Conservation (phyloP, 257 asterid genomes). For the Solanum pinnatisectum region DNA sequence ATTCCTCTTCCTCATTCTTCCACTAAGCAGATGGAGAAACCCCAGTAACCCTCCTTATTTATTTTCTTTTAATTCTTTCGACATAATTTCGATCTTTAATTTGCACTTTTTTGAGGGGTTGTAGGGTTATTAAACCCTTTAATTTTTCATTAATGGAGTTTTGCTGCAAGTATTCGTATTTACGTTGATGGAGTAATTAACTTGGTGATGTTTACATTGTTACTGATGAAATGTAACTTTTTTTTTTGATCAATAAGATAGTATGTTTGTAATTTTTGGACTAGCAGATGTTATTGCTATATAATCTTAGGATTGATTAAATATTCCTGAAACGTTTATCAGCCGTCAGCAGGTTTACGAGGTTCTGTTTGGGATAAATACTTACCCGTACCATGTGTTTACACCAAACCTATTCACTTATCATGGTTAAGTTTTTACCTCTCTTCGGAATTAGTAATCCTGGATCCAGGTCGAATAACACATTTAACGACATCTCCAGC, state of each 20-base stretch:
- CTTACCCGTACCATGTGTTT: neutral
- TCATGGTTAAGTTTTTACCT: neutral
- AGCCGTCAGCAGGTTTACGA: neutral
- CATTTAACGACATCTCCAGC: neutral
- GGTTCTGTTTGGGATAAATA: neutral
- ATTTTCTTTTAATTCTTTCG: neutral
- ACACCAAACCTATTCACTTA: neutral
- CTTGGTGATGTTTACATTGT: neutral
- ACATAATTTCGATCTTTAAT: neutral
- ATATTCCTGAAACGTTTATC: neutral
- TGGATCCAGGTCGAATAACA: neutral
- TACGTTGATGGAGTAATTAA: neutral
- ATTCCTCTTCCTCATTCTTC: neutral
- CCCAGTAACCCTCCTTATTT: neutral
- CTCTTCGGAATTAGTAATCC: neutral
- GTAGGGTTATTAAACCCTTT: neutral
- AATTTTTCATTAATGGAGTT: neutral
- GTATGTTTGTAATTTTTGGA: neutral
- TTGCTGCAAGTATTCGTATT: neutral
- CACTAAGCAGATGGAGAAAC: neutral
- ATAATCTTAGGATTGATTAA: neutral
- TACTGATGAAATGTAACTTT: neutral
- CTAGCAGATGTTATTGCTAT: no score
- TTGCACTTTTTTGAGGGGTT: neutral
- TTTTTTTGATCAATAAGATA: neutral